Evolutionary conservation across 306 rosid species (phyloP).

Genomic region (Trichosanthes truncata): DNA sequence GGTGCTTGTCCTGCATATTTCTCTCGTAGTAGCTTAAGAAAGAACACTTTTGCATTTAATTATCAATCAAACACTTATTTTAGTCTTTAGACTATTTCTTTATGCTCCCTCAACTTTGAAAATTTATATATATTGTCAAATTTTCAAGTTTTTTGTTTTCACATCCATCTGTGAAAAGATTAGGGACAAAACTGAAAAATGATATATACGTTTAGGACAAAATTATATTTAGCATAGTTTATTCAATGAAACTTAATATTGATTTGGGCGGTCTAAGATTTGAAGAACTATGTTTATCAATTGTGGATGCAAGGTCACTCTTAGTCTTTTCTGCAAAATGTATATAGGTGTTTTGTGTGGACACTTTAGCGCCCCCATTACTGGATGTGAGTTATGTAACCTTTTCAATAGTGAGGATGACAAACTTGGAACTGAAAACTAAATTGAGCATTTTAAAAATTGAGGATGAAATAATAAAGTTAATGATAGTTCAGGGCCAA

Average conservation of each 20-base stretch:
- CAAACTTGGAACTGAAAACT: background rate
- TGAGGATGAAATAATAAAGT: background rate
- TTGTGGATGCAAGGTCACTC: background rate
- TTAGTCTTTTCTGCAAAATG: background rate
- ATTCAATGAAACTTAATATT: background rate
- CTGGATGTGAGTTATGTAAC: background rate
- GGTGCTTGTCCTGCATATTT: slow-evolving; percentile 22
- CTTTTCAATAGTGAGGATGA: background rate
- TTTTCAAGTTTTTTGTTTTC: background rate
- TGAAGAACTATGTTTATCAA: background rate
- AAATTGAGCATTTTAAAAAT: background rate
- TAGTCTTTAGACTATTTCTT: background rate
- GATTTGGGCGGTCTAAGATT: background rate
- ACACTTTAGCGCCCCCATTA: background rate
- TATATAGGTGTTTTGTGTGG: background rate
- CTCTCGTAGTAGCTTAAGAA: background rate
- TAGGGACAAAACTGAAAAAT: background rate
- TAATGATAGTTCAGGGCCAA: background rate
- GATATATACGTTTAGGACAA: background rate
- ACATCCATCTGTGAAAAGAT: background rate
- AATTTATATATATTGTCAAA: background rate
- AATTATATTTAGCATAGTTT: background rate
- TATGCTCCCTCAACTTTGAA: background rate
- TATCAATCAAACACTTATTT: background rate
- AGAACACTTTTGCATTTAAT: background rate